Evolutionary conservation across 2,329 filamentous ascomycete genomes (phyloP), one percentile per base, ranked within the genome.

Genomic region (Ceratocystiopsis sp.): DNA sequence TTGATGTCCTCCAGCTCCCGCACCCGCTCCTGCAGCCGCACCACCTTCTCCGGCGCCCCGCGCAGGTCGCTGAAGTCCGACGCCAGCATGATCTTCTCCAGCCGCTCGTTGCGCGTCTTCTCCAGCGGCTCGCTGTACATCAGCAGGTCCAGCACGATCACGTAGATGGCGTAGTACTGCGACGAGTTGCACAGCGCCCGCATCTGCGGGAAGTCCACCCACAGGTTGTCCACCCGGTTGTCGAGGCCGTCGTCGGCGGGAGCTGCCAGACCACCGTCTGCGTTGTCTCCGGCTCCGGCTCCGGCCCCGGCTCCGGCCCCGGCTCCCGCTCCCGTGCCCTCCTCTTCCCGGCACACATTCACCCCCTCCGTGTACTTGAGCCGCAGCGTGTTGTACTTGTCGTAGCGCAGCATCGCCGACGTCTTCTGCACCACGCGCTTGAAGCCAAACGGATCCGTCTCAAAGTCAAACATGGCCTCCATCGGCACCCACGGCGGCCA

Each of bases 401-500:
- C 89, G 59, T 93, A 96, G 46, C 89, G 78, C 51, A 98, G 68
- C 64, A 81, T 87, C 18, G 89, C 91, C 6, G 89, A 98, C 1
- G 91, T 98, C 59, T 93, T 89, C 58, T 96, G 85, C 12, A 99
- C 87, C 29, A 98, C 87, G 47, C 91, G 78, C 58, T 89, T 89
- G 67, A 98, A 98, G n/a, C 93, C 91, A 55, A 94, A 94, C 0
- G 91, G 89, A 58, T 93, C 87, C 7, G 82, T 73, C 50, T 89
- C 69, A 60, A 95, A 98, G 59, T 96, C 87, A 54, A 94, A 95
- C 80, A 98, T 95, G 53, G 94, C 84, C 61, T 99, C 91, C 65
- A 98, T 80, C 0, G 91, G 91, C 39, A 96, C 84, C 91, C 91
- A 99, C 1, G 91, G 91, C 12, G 91, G 91, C 91, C 93, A 99